Evolutionary conservation across 78 protist species (phyloP), one percentile per base, ranked within the genome.

Genomic region (Dictyostelium intermedium): DNA sequence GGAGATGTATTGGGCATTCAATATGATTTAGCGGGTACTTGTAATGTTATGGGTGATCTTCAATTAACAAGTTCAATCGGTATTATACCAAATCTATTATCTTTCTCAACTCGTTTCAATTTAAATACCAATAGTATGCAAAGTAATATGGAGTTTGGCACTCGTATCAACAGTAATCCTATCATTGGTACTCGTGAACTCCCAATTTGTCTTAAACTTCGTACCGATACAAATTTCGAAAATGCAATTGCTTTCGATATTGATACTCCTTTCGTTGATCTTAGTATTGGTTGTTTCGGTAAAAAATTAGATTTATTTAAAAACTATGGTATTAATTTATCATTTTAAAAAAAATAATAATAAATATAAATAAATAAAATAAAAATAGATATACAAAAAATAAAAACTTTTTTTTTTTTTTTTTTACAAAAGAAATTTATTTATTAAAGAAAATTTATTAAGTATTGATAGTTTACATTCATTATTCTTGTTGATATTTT

Each of bases 31-130:
- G 0, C 53, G 0, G 18, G 76, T 5, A 45, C 94, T 37, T 80
- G 73, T 66, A 89, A 89, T 45, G n/a, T 89, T 32, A 79, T 89
- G 86, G 94, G 94, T 47, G 94, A 89, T 60, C 45, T 89, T n/a
- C 34, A 70, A 43, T 20, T 60, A 34, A 13, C 53, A 6, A 82
- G 27, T 10, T 82, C 66, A 8, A 18, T 82, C 20, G 30, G 66
- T 34, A 60, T 82, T 5, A 56, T 50, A 27, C 86, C 86, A 7
- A 32, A 82, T 32, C 16, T 1, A 25, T 34, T 89, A 14, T 89
- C 94, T 7, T 47, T 89, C 45, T 74, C 94, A 20, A 80, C 87
- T n/a, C 87, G 94, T 70, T 89, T 23, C 87, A 61, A 73, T 34
- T n/a, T 89, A 43, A 89, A 89, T 69, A 89, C 94, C 13, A 89